Evolutionary conservation across 257 asterid species (phyloP), one percentile per base, ranked within the genome.

Genomic region (Salvia miltiorrhiza): DNA sequence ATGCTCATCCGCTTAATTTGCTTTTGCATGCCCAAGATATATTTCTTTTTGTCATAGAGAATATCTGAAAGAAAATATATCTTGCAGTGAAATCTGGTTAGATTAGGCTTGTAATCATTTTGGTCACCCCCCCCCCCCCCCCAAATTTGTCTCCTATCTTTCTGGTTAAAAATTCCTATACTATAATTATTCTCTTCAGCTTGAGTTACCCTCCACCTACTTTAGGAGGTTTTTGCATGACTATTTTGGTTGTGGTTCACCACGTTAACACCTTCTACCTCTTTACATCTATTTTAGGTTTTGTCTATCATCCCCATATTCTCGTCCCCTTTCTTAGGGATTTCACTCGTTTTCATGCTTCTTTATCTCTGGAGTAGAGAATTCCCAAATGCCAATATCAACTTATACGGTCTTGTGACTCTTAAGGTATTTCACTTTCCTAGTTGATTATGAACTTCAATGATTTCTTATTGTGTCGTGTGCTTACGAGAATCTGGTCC

Each of bases 311-410:
- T 91, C 59, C 95, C 97, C 76, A 74, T 60, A 78, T 78, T 94
- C 80, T 66, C 80, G 82, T 84, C 89, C 63, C 86, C 93, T 3
- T 83, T 86, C 74, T 57, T 94, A 66, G 99, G 96, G 60, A 54
- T 89, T 48, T 94, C 99, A 19, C 79, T 94, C 70, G 96, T 91
- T 61, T 94, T 94, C 96, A 94, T 94, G 99, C 96, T 94, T 75
- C 78, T 94, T 28, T 94, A 94, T 78, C 68, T 91, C 52, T 94
- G 97, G 99, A 94, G 99, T 80, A 84, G 99, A 79, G 99, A 94
- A 73, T 87, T 78, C 71, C 99, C 99, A 50, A 89, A 70, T 74
- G 97, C 96, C 73, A 85, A 70, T 41, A 82, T 91, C 85, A 94
- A 77, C 78, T 7, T 94, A 47, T 94, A 94, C 66, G 97, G 99